Percentiles rank a stretch among this genome's conserved stretches.
phyloP scores from a whole-genome alignment of 345 rosid genomes.

The Brassica incana region DNA sequence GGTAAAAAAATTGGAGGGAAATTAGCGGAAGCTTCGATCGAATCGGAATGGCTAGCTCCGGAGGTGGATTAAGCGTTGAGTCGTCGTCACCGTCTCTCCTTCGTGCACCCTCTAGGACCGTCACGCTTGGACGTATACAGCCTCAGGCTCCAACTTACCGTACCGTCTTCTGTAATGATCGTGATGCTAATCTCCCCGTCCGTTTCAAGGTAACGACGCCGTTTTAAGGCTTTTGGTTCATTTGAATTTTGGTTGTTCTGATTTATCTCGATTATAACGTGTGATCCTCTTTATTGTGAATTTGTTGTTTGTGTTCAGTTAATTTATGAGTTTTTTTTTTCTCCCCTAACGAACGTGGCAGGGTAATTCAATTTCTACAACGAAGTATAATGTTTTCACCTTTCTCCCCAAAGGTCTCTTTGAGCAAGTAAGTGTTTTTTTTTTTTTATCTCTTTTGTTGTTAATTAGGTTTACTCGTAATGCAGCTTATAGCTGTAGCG shows the following conservation, averaged over 20 bases:
- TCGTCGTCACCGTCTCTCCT: constrained; percentile 41
- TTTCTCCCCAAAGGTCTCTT: constrained; percentile 92
- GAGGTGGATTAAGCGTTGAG: constrained; percentile 27
- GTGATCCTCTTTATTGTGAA: no score
- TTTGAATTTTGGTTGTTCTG: no score
- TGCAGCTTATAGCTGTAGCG: no score
- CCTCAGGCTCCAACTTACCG: constrained; percentile 90
- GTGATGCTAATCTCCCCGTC: constrained; percentile 73
- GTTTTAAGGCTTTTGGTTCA: no score
- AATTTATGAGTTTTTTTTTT: no score
- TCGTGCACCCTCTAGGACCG: constrained; percentile 42
- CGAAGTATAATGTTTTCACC: constrained; percentile 84
- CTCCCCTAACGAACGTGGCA: no score
- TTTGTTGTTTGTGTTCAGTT: no score
- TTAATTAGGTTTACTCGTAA: background rate
- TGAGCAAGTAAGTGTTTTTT: constrained; percentile 37
- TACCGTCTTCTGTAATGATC: constrained; percentile 84
- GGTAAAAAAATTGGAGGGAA: background rate
- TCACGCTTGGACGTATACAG: constrained; percentile 80
- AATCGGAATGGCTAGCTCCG: background rate
- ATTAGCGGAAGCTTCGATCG: background rate
- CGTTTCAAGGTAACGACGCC: constrained; percentile 61
- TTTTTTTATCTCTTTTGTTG: background rate
- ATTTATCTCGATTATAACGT: no score
- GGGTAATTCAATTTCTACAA: constrained; percentile 86